These are phyloP conservation scores for Simplicillium sp. DNA, from an alignment of 2,329 filamentous ascomycete species.

Conservation along the genomic window DNA sequence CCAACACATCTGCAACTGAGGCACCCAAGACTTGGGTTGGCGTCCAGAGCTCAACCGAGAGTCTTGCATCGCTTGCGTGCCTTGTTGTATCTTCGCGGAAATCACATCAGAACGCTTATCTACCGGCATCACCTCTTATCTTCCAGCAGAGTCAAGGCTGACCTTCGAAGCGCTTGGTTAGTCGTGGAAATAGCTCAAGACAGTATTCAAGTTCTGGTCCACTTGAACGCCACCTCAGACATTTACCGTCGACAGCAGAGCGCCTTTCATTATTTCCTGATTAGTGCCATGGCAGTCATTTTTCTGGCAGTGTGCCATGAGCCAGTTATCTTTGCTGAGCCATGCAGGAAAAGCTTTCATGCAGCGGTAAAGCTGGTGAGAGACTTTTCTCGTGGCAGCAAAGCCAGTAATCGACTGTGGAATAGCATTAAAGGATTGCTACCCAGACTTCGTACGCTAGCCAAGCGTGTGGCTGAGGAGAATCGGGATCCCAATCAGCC, in stretches of 20 bases:
- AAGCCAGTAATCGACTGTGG: conserved; percentile 22
- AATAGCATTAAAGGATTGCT: conserved; percentile 23
- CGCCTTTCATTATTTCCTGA: conserved; percentile 18
- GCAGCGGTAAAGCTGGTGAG: conserved; percentile 21
- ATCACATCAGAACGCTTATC: conserved; percentile 33
- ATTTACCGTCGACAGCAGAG: conserved; percentile 18
- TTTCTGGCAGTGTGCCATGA: conserved; percentile 35
- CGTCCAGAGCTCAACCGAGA: conserved; percentile 19
- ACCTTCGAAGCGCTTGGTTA: conserved; percentile 22
- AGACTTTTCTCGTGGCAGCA: conserved; percentile 21
- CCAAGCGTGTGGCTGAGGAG: conserved; percentile 10
- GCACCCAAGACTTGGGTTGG: conserved; percentile 24
- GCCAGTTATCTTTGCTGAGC: conserved; percentile 27
- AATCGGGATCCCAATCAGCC: not conserved
- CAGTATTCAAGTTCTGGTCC: conserved; percentile 16
- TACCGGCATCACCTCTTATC: conserved; percentile 32
- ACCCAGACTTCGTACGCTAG: conserved; percentile 18
- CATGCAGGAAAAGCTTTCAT: conserved; percentile 20
- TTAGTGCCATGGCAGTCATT: conserved; percentile 21
- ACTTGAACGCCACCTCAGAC: conserved; percentile 15
- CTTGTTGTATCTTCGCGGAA: conserved; percentile 32
- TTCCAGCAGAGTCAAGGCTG: conserved; percentile 22
- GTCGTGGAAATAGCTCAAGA: conserved; percentile 24
- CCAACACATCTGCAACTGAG: conserved; percentile 27
- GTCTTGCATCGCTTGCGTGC: conserved; percentile 30